These are phyloP conservation scores for Lachancea dasiensis DNA, from an alignment of 805 yeast species.

Conservation along the genomic window DNA sequence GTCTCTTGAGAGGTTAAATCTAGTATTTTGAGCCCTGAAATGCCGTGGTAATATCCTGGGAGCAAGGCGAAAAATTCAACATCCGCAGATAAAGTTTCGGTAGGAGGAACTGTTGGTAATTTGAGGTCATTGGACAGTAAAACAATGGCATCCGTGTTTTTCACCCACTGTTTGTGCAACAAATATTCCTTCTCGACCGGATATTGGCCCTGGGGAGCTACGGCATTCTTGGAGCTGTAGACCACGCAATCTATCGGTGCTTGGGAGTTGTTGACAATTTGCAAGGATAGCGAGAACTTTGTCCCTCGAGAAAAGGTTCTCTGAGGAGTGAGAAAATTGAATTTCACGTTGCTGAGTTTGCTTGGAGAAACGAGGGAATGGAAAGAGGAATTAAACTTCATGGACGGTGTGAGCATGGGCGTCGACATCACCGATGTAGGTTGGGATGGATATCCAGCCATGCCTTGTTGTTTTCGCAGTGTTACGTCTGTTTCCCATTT, in stretches of 20 bases:
- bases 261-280: conserved; percentile 26
- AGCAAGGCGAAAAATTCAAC: conserved; percentile 27
- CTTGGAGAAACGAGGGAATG: conserved; percentile 18
- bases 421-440: conserved; percentile 11
- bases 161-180: conserved; percentile 19
- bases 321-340: conserved; percentile 23
- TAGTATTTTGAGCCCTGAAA: conserved; percentile 29
- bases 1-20: conserved; percentile 28
- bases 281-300: conserved; percentile 22
- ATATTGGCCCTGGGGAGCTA: conserved; percentile 11
- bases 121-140: conserved; percentile 31
- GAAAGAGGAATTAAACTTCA: conserved; percentile 12
- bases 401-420: conserved; percentile 13
- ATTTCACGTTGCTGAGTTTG: conserved; percentile 22
- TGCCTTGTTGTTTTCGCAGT: conserved; percentile 17
- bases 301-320: conserved; percentile 20
- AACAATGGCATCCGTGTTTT: conserved; percentile 27
- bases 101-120: conserved; percentile 25
- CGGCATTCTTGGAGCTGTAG: conserved; percentile 14
- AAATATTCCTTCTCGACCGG: conserved; percentile 24
- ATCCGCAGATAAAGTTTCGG: conserved; percentile 25
- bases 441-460: conserved; percentile 4
- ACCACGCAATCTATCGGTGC: conserved; percentile 24
- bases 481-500: conserved; percentile 32
- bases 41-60: conserved; percentile 27